These are phyloP conservation scores for Nemania sp. DNA, from an alignment of 2,329 filamentous ascomycete genomes.

Conservation along the genomic window DNA sequence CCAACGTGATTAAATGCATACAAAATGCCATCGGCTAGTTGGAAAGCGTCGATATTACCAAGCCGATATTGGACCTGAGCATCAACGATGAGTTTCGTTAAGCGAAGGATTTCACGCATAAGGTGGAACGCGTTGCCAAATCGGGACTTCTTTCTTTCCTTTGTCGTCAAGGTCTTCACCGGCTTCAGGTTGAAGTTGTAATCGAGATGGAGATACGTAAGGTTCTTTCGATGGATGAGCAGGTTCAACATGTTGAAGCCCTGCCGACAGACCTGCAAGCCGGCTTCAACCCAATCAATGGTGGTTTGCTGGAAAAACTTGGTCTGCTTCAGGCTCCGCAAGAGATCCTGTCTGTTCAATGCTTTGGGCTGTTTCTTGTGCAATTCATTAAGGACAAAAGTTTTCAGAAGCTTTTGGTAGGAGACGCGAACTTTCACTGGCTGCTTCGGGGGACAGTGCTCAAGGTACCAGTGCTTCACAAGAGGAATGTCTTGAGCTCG, in stretches of 20 bases:
- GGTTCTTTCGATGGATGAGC: slow-evolving; percentile 95
- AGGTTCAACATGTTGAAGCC: slow-evolving; percentile 99
- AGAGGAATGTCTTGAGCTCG: slow-evolving; percentile 94
- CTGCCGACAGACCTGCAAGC: slow-evolving; percentile 95
- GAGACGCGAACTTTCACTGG: slow-evolving; percentile 97
- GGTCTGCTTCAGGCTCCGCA: slow-evolving; percentile 88
- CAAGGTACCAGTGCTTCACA: slow-evolving; percentile 97
- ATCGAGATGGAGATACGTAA: slow-evolving; percentile 96
- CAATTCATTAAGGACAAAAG: slow-evolving; percentile 92
- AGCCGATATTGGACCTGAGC: slow-evolving; percentile 97
- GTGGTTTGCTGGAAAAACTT: slow-evolving; percentile 99
- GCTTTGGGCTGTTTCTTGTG: slow-evolving; percentile 96
- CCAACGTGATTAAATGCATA: slow-evolving; percentile 99
- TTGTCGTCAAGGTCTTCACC: slow-evolving; percentile 97
- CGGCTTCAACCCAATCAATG: slow-evolving; percentile 99
- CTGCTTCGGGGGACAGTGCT: slow-evolving; percentile 85
- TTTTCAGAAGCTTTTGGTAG: slow-evolving; percentile 97
- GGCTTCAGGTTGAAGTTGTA: slow-evolving; percentile 99
- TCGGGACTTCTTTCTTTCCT: slow-evolving; percentile 98
- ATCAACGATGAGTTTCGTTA: slow-evolving; percentile 98
- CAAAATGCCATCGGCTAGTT: slow-evolving; percentile 96
- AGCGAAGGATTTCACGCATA: slow-evolving; percentile 93
- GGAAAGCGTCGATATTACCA: slow-evolving; percentile 98
- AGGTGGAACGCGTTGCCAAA: slow-evolving; percentile 99
- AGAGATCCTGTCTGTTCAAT: slow-evolving; percentile 89